Base-by-base conservation (phyloP, 805 yeast genomes). In the Wickerhamomyces silvicola region DNA sequence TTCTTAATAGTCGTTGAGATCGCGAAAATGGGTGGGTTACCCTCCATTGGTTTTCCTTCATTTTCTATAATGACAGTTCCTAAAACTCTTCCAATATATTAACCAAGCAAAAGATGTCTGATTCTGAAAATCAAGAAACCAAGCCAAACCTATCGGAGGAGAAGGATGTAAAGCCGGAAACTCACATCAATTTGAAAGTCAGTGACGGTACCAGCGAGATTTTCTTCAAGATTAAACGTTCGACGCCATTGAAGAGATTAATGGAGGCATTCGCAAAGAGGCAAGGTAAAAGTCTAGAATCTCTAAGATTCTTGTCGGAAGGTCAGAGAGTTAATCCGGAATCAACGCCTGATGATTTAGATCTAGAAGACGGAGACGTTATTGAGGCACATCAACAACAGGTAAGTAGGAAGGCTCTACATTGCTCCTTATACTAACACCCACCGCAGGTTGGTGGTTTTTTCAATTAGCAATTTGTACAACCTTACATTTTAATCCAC, bases 211-310 rank as follows among this genome's bases (percentile, higher is more conserved):
- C 81, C 33, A 81, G 94, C 14, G 99, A 92, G 59, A 88, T 92
- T 42, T 87, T 82, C 60, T 92, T 92, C 78, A 88, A 90, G 61
- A 90, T 92, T 60, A 87, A 88, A 66, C 75, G 84, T 62, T 71
- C 88, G 24, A 92, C 98, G 5, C 95, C 90, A 29, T 72, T 92
- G 68, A 83, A 76, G 60, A 83, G 95, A 64, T 77, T 92, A 51
- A 90, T 92, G 87, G 97, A 90, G 53, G 95, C 97, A 10, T 92
- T 90, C 59, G 94, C 97, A 59, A 88, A 88, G 64, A 83, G 98
- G 68, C 95, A 90, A 55, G 97, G 97, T 27, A 90, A 90, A 59
- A 77, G 81, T 43, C 64, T 81, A 54, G 76, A 73, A 46, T 75
- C 90, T 31, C 66, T 92, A 57, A 77, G 97, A 59, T 92, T 92